Evolutionary conservation across 1,284 basidiomycete genomes (phyloP).

Genomic region (Anthracocystis walkeri): DNA sequence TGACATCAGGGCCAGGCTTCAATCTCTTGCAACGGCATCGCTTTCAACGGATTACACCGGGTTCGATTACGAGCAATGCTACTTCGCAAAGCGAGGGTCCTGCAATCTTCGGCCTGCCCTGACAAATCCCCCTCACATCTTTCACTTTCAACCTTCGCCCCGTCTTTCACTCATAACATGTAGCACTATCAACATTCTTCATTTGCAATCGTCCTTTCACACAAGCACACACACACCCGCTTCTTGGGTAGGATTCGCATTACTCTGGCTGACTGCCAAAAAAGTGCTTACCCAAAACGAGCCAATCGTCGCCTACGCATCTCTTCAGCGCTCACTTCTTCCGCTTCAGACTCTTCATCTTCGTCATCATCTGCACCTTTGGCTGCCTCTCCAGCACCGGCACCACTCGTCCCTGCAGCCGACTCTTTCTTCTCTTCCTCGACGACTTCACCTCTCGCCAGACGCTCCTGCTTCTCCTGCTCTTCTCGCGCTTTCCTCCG

Average conservation of each 20-base stretch:
- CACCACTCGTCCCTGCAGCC: constrained; percentile 9
- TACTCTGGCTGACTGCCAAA: neutral
- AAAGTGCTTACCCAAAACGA: too few species aligned
- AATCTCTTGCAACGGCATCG: too few species aligned
- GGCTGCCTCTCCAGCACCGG: constrained; percentile 7
- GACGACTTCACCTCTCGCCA: constrained; percentile 31
- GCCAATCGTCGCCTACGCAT: constrained; percentile 54
- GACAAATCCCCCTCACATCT: constrained; percentile 8
- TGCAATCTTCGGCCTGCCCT: neutral
- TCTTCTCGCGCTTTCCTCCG: constrained; percentile 44
- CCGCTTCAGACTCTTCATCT: constrained; percentile 51
- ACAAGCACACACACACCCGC: constrained; percentile 2
- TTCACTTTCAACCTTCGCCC: neutral
- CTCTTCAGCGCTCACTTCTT: constrained; percentile 57
- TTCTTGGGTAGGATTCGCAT: neutral
- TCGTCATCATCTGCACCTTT: constrained; percentile 41
- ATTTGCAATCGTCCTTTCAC: constrained; percentile 15
- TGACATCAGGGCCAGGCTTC: constrained; percentile 4
- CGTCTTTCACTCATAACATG: constrained; percentile 12
- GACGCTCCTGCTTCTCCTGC: constrained; percentile 33
- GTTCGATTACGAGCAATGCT: neutral
- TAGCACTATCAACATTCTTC: constrained; percentile 22
- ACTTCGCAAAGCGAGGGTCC: too few species aligned
- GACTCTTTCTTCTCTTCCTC: constrained; percentile 19
- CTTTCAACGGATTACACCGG: too few species aligned